Percentiles rank a stretch among this genome's conserved stretches.
phyloP scores from a whole-genome alignment of 2,329 filamentous ascomycete genomes.

The Trichocomaceae sp. region DNA sequence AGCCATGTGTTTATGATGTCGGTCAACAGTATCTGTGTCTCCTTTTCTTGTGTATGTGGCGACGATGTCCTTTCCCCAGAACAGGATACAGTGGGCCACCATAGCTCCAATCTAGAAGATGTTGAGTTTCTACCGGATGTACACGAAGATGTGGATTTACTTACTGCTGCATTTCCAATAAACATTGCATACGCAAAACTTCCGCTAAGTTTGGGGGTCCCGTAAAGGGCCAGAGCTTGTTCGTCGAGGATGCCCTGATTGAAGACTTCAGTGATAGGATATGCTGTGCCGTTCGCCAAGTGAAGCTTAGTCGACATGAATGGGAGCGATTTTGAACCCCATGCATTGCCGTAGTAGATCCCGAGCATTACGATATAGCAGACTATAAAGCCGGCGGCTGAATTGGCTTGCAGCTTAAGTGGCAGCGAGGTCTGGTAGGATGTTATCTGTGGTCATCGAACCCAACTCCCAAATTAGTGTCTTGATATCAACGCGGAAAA shows the following conservation, averaged over 20 bases:
- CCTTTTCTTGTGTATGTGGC: conserved; percentile 44
- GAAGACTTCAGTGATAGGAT: conserved; percentile 39
- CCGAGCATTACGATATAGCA: conserved; percentile 48
- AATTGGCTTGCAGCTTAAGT: conserved; percentile 45
- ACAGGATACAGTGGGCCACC: conserved; percentile 47
- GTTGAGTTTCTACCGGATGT: accelerated
- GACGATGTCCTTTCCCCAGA: conserved; percentile 51
- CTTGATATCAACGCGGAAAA: background rate
- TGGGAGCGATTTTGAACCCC: conserved; percentile 42
- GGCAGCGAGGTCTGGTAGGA: conserved; percentile 50
- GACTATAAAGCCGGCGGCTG: conserved; percentile 40
- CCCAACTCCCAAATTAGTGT: background rate
- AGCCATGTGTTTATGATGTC: conserved; percentile 48
- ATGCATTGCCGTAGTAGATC: conserved; percentile 48
- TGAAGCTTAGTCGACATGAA: conserved; percentile 51
- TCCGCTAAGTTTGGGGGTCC: conserved; percentile 44
- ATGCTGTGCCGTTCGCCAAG: conserved; percentile 35
- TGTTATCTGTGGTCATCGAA: conserved; percentile 40
- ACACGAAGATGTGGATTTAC: conserved; percentile 17
- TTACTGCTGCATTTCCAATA: conserved; percentile 52
- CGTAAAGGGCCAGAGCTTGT: conserved; percentile 37
- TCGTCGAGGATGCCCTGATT: conserved; percentile 23
- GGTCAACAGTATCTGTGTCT: conserved; percentile 42
- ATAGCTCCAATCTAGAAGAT: conserved; percentile 48
- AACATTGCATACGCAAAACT: conserved; percentile 50